Percentiles rank a stretch among this genome's conserved stretches.
These are phyloP conservation scores for Acacia concinna DNA, from an alignment of 331 rosid genomes.

Conservation along the genomic window DNA sequence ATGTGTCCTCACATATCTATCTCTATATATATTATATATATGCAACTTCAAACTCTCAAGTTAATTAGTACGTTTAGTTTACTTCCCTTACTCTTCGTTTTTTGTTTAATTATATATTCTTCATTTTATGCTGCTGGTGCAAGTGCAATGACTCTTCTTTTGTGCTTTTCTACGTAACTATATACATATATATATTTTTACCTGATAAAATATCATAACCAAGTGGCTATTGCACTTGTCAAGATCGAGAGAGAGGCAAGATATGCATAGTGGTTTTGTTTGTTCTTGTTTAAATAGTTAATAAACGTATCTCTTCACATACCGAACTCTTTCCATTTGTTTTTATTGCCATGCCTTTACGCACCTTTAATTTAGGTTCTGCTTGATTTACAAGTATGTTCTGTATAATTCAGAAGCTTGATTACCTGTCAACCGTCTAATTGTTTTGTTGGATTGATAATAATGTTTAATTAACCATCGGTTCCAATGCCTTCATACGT, in stretches of 20 bases:
- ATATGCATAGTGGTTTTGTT: not conserved
- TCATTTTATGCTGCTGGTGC: not conserved
- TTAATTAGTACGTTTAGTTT: not conserved
- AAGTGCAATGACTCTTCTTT: not conserved
- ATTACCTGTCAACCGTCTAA: not conserved
- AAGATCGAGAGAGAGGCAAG: not conserved
- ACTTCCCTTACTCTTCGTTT: not conserved
- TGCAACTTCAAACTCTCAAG: not conserved
- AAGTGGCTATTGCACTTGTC: not conserved
- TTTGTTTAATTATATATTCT: not conserved
- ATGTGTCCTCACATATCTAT: not conserved
- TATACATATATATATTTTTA: not conserved
- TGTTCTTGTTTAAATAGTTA: not conserved
- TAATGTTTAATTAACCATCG: not conserved
- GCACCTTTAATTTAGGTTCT: not conserved
- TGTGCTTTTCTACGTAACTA: not conserved
- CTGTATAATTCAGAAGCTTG: not conserved
- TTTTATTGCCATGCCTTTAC: not conserved
- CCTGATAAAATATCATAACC: not conserved
- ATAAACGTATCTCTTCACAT: not conserved
- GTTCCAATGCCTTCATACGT: not conserved
- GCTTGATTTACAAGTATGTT: not conserved
- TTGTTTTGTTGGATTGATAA: not conserved
- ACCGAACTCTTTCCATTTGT: not conserved
- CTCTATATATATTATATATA: not conserved